Base-by-base conservation (phyloP, 371 early-diverging fungal genomes). In the Actinomucor elegans region DNA sequence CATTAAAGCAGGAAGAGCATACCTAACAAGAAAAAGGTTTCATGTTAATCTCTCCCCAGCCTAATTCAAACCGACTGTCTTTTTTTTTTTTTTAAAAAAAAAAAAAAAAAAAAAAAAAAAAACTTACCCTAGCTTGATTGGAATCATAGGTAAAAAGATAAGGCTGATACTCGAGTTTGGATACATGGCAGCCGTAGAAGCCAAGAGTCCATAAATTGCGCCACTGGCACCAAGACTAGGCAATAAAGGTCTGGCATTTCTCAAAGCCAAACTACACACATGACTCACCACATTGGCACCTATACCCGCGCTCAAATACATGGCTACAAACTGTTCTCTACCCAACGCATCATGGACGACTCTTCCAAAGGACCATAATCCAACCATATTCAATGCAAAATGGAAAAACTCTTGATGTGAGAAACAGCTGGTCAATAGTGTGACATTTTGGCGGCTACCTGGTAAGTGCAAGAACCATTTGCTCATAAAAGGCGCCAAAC, bases 221-320 rank as follows among this genome's bases (percentile, higher is more conserved):
- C 93, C 92, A 48, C 86, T 86, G 31, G 93, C 93, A 21, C 93
- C 93, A 7, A 92, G 69, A 11, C 81, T 77, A 2, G 89, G 90
- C 37, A 83, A 42, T 24, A 90, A 66, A 0, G 75, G 61, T 20
- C 72, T 57, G 8, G 70, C 64, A 12, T 75, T 60, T 17, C 79
- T 66, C 18, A 80, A 59, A 1, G 66, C 67, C 23, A 86, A 46
- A 9, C 80, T 73, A 8, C 69, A 54, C 1, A 75, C 47, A 65
- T 92, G 92, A 38, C 85, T 87, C 5, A 73, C 78, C 3, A 88
- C 64, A 37, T 84, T 81, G 0, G 91, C 81, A 1, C 76, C 53
- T 15, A 86, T 72, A 23, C 87, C 92, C 0, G 84, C 74, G 0
- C 84, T 56, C 14, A 91, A 31, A 49, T 93, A 93, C 52, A 89